Evolutionary conservation across 2,329 filamentous ascomycete genomes (phyloP), one percentile per base, ranked within the genome.

Genomic region (Penicillium sp.): DNA sequence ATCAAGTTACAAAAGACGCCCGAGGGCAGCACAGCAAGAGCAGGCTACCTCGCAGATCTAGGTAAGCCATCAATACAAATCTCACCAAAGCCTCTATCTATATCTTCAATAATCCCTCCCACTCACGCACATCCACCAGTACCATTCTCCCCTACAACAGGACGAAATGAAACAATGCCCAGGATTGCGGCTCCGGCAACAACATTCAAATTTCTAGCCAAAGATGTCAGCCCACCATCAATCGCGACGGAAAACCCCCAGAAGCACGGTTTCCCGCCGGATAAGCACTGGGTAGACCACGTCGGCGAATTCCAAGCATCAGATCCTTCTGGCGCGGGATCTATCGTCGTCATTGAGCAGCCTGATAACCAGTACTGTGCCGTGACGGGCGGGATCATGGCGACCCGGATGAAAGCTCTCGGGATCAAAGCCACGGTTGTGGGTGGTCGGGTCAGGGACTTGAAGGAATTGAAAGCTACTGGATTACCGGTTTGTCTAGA

Each of bases 371-470:
- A 90, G 69, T 80, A 79, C 50, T 90, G 89, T 72, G 89, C 89
- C 6, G 81, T 89, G 8, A 81, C 89, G 6, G 89, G 89, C n/a
- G 89, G 89, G 18, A 89, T 92, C 61, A 89, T 91, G 82, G 89
- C 87, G 5, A 76, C 82, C 31, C 79, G 89, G 20, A 88, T 91
- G 81, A 84, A 85, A 65, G 70, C 81, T 14, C 78, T 86, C 11
- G 82, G 83, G 14, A 83, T 82, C 18, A 77, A 78, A 61, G 87
- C 81, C 3, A 80, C 88, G 11, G 74, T 91, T n/a, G 85, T 90
- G 8, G 81, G 85, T 62, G 89, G 89, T 1, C 77, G 88, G 38
- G 82, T 88, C 6, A 79, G 89, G 58, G 89, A 92, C 74, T 65
- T 90, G 18, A 75, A 74, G 16, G 85, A 89, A 66, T 70, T 90